These are phyloP conservation scores for Pichia norvegensis DNA, from an alignment of 1,139 yeast species.

Conservation along the genomic window DNA sequence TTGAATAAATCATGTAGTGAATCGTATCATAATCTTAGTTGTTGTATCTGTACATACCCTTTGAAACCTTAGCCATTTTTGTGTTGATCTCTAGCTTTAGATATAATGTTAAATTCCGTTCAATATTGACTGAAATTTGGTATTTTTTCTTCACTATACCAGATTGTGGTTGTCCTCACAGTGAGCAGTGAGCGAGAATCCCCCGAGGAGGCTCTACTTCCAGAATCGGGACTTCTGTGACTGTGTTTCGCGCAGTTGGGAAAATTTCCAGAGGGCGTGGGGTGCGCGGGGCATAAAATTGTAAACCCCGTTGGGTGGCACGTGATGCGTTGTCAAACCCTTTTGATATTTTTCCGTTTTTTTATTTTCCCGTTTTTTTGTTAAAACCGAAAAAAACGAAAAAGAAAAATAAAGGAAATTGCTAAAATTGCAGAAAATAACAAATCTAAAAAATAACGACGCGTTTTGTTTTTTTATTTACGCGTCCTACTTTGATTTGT, in stretches of 20 bases:
- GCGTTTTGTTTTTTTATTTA: background rate
- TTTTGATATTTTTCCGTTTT: background rate
- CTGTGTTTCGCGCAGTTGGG: background rate
- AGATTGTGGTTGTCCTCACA: background rate
- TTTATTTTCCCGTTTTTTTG: background rate
- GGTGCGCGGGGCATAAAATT: background rate
- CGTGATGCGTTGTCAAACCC: too few species aligned
- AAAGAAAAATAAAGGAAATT: background rate
- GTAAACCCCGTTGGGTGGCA: too few species aligned
- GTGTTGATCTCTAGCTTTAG: constrained; percentile 13
- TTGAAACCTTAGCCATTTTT: constrained; percentile 56
- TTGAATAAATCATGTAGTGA: background rate
- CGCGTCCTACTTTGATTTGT: background rate
- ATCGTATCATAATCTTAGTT: too few species aligned
- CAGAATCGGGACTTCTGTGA: background rate
- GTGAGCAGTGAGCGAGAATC: background rate
- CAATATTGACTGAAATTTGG: background rate
- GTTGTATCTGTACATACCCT: constrained; percentile 36
- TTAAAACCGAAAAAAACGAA: background rate
- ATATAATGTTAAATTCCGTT: background rate
- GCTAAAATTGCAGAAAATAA: background rate
- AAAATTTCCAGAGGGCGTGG: background rate
- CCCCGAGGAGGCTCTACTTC: background rate
- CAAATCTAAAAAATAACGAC: background rate
- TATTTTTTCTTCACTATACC: background rate